Percentiles rank a stretch among this genome's conserved stretches.
Evolutionary conservation across 106 monocot genomes (phyloP).

Genomic region (Triglochin maritima): DNA sequence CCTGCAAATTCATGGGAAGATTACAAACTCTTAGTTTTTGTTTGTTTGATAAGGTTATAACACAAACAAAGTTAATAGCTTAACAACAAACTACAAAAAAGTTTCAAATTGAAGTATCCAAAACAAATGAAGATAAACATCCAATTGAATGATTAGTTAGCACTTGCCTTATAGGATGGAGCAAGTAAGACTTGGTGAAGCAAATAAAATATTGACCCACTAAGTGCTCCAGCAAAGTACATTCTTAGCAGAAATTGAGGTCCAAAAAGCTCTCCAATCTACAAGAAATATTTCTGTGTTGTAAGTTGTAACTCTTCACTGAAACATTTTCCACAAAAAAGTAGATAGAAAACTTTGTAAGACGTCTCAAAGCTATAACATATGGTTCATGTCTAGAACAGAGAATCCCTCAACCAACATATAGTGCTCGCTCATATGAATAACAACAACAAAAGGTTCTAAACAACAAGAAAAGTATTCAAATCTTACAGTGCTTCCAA

Average conservation of each 20-base stretch:
- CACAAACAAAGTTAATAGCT: not conserved
- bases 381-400: not conserved
- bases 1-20: constrained; percentile 33
- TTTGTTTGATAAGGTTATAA: not conserved
- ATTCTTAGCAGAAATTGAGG: constrained; percentile 69
- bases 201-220: constrained; percentile 73
- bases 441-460: not conserved
- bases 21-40: not conserved
- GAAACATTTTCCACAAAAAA: too few relatives aligned
- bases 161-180: constrained; percentile 36
- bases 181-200: constrained; percentile 26
- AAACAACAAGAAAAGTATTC: not conserved
- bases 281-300: too few relatives aligned
- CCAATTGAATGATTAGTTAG: not conserved
- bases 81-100: not conserved
- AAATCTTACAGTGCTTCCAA: constrained; percentile 59
- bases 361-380: too few relatives aligned
- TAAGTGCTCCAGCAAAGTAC: constrained; percentile 71
- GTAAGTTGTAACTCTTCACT: too few relatives aligned
- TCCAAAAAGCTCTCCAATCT: constrained; percentile 76
- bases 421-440: not conserved
- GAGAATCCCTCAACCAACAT: not conserved
- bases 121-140: not conserved
- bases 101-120: too few relatives aligned
- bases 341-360: too few relatives aligned